phyloP scores from a whole-genome alignment of 1,139 yeast genomes.

The Suhomyces atakaporum region DNA sequence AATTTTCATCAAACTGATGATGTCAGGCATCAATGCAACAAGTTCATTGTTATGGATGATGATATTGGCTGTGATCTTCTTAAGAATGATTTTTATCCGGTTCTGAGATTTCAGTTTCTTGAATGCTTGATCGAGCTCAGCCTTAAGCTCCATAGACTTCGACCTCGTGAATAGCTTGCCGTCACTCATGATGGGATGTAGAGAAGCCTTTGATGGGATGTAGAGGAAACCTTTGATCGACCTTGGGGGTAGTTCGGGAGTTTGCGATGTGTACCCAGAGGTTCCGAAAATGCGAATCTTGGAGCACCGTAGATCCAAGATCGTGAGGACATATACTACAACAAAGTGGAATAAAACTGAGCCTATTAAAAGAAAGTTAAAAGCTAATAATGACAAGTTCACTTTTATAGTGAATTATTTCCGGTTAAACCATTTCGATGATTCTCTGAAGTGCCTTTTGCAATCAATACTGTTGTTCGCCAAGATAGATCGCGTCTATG shows the following conservation, averaged over 20 bases:
- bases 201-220: not conserved
- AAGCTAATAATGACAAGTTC: no score
- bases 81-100: slow-evolving; percentile 61
- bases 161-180: slow-evolving; percentile 43
- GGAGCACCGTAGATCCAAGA: no score
- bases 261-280: not conserved
- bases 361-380: no score
- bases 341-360: no score
- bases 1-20: slow-evolving; percentile 58
- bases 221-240: not conserved
- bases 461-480: no score
- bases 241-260: not conserved
- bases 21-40: slow-evolving; percentile 65
- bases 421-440: no score
- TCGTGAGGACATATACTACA: no score
- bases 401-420: no score
- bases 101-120: slow-evolving; percentile 52
- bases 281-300: not conserved
- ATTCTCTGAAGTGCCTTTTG: no score
- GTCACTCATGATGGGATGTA: slow-evolving; percentile 44
- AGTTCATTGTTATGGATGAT: slow-evolving; percentile 82
- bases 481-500: no score
- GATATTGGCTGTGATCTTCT: slow-evolving; percentile 79
- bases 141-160: slow-evolving; percentile 56
- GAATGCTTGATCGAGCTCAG: slow-evolving; percentile 56